Evolutionary conservation across 2,329 filamentous ascomycete species (phyloP), one percentile per base, ranked within the genome.

Genomic region (Diaporthe aspalathi): DNA sequence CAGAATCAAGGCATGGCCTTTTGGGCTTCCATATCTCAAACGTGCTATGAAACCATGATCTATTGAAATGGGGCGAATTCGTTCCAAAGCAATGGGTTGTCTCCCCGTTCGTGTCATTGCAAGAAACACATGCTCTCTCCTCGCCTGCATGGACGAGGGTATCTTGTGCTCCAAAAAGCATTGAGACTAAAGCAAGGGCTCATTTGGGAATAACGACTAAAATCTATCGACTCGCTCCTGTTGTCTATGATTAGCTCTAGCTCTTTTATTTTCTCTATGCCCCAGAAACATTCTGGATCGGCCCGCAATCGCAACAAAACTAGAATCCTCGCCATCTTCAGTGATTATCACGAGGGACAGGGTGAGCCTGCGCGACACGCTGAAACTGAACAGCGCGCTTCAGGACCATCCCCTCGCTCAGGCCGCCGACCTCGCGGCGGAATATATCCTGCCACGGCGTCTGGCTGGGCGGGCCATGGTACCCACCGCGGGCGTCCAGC

Each of bases 381-480:
- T 86, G 84, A 71, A 82, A 87, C 76, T 83, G 82, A 54, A 83
- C 79, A 29, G 85, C 84, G 22, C 81, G 78, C 43, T 81, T 80
- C 50, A 86, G 73, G 1, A 86, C 83, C 84, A 86, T 85, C 1
- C 84, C 85, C 54, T 84, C 81, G 38, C 78, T 83, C 68, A 86
- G 74, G 57, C 84, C 82, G 22, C 81, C 81, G 0, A 81, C 82
- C 74, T 86, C 84, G 22, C 81, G 80, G 4, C 85, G 78, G 77
- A 85, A 86, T 20, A 87, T 79, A 62, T 86, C 84, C 74, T 87
- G 84, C 85, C 85, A 87, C 2, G 84, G 84, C 5, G 84, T 87
- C 70, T 84, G 83, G 73, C 81, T 84, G 66, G 82, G 79, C 2
- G 82, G 81, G 0, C 76, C 74, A 20, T 73, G 72, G 69, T 84